phyloP scores from a whole-genome alignment of 306 rosid species.

The Castanea sativa region DNA sequence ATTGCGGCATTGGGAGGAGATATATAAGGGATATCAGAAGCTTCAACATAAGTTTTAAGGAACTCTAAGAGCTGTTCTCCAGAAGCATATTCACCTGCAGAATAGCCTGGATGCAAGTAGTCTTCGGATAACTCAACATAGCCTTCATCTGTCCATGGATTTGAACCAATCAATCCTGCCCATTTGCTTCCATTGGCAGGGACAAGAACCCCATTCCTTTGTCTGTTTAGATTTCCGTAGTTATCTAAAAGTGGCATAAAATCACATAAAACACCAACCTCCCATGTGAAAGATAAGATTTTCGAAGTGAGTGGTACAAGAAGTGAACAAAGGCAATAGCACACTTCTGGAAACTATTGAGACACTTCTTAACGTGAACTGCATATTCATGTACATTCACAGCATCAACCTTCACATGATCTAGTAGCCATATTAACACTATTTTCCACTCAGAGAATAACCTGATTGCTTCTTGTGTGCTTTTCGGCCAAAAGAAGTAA shows the following conservation, averaged over 20 bases:
- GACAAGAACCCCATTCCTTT: constrained; percentile 39
- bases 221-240: constrained; percentile 27
- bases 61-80: constrained; percentile 30
- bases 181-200: constrained; percentile 75
- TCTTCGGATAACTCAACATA: constrained; percentile 55
- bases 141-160: constrained; percentile 55
- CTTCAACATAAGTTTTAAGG: constrained; percentile 1
- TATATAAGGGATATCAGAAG: too few species aligned
- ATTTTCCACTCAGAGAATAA: not conserved
- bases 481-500: constrained; percentile 48
- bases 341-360: constrained; percentile 7
- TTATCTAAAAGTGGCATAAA: constrained; percentile 63
- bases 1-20: too few species aligned
- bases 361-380: not conserved
- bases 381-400: constrained; percentile 36
- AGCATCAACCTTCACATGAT: constrained; percentile 12
- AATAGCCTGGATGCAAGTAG: constrained; percentile 26
- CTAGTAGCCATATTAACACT: constrained; percentile 45
- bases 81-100: constrained; percentile 35
- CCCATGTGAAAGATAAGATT: constrained; percentile 9
- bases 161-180: constrained; percentile 51
- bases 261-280: constrained; percentile 21
- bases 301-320: constrained; percentile 43
- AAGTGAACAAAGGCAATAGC: constrained; percentile 50
- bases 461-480: constrained; percentile 45